These are phyloP conservation scores for Moricandia moricandioides DNA, from an alignment of 345 rosid genomes.

Conservation along the genomic window DNA sequence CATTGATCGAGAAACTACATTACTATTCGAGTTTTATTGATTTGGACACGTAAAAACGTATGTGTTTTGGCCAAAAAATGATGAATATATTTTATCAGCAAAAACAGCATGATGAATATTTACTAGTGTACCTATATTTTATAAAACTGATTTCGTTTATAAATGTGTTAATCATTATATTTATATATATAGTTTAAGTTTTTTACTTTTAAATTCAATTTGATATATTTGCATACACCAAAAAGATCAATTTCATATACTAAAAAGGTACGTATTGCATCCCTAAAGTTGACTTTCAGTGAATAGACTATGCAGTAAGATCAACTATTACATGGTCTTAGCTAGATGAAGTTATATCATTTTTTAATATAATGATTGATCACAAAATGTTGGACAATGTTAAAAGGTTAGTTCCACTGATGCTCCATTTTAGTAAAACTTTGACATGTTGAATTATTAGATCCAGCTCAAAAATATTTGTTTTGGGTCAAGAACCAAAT, in stretches of 20 bases:
- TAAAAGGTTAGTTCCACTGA: constrained; percentile 1
- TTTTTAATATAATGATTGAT: neutral
- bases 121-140: no score
- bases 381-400: neutral
- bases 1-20: constrained; percentile 11
- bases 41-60: no score
- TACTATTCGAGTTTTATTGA: neutral
- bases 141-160: no score
- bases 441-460: neutral
- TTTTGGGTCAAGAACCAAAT: neutral
- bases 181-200: neutral
- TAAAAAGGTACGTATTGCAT: neutral
- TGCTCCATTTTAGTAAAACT: neutral
- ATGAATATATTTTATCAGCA: no score
- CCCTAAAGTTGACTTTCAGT: neutral
- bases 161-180: no score
- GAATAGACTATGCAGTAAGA: neutral
- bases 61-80: no score
- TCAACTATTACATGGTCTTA: neutral
- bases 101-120: neutral
- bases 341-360: neutral
- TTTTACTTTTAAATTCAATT: neutral
- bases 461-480: neutral
- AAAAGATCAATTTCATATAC: neutral
- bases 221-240: neutral